Evolutionary conservation across 176 grass and related monocot species (phyloP), one percentile per base, ranked within the genome.

Genomic region (Bothriochloa decipiens): DNA sequence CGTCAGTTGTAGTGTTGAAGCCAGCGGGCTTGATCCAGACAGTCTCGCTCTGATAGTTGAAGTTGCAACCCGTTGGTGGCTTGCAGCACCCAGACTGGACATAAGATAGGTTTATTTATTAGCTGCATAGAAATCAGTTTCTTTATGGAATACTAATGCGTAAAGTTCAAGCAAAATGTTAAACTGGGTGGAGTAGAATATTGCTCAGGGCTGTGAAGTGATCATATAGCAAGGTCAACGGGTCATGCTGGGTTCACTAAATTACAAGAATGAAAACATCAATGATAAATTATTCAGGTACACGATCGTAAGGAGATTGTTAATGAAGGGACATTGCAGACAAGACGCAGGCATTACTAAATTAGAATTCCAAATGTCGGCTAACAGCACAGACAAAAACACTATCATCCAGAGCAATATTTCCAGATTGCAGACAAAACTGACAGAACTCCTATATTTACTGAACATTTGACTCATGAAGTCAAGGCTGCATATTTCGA

Each of bases 41-140:
- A 1, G 91, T 98, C 68, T 92, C 83, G 1, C 86, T 96, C 83
- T 68, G 27, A 27, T 94, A 96, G 22, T 12, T 58, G 77, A 96
- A 98, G 87, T 98, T 91, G 87, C 96, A 98, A 9, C 84, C 89
- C 0, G 91, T 98, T 4, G 93, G 96, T 41, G 96, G 93, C 33
- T 95, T 95, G 81, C 96, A 98, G 82, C 96, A 98, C 40, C 91
- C 96, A 11, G 93, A 93, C 96, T 98, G 88, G 36, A 73, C 63
- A 90, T 0, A 61, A 86, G 2, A 40, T 37, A 70, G 28, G 18
- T 52, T 60, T 25, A 50, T 52, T 60, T 25, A 50, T 86, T 66
- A 84, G 80, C 49, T 76, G 40, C 13, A 84, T 4, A 42, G 79
- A 52, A 64, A 55, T 36, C 18, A 43, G 32, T 65, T 65, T 45